Percentiles rank a stretch among this genome's conserved stretches.
phyloP scores from a whole-genome alignment of 495 filamentous ascomycete genomes.

The Aspergillus sclerotiicarbonarius region DNA sequence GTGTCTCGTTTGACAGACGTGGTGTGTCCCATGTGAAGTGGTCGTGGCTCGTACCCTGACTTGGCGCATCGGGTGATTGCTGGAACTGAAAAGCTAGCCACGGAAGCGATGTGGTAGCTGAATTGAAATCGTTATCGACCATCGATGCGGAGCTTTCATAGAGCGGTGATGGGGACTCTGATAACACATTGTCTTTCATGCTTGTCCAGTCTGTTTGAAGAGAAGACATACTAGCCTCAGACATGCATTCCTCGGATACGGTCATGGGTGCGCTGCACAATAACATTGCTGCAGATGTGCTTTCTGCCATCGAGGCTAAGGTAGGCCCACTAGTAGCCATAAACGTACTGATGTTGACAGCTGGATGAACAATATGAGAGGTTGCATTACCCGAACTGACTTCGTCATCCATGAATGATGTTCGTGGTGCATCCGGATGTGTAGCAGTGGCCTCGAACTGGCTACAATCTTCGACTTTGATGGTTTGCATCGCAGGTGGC shows the following conservation, averaged over 20 bases:
- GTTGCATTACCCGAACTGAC: neutral
- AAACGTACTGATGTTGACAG: constrained; percentile 10
- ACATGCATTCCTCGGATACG: constrained; percentile 1
- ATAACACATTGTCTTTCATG: constrained; percentile 6
- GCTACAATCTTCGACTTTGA: neutral
- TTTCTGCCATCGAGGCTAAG: constrained; percentile 4
- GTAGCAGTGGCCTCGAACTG: neutral
- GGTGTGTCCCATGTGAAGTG: neutral
- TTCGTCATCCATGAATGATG: neutral
- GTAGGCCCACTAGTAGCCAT: constrained; percentile 13
- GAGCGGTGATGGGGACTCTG: neutral
- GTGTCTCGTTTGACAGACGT: neutral
- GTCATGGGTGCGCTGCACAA: neutral
- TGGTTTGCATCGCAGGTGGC: neutral
- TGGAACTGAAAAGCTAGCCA: constrained; percentile 10
- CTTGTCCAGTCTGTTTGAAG: constrained; percentile 7
- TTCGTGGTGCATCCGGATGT: neutral
- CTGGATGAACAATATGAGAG: constrained; percentile 12
- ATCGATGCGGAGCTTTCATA: constrained; percentile 7
- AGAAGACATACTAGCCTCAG: neutral
- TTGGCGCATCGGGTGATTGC: neutral
- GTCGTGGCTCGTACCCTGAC: neutral
- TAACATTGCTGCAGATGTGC: neutral
- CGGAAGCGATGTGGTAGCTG: constrained; percentile 1
- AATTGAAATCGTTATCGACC: constrained; percentile 1